These are phyloP conservation scores for Sporobolomyces phaffii DNA, from an alignment of 768 basidiomycete genomes.

Conservation along the genomic window DNA sequence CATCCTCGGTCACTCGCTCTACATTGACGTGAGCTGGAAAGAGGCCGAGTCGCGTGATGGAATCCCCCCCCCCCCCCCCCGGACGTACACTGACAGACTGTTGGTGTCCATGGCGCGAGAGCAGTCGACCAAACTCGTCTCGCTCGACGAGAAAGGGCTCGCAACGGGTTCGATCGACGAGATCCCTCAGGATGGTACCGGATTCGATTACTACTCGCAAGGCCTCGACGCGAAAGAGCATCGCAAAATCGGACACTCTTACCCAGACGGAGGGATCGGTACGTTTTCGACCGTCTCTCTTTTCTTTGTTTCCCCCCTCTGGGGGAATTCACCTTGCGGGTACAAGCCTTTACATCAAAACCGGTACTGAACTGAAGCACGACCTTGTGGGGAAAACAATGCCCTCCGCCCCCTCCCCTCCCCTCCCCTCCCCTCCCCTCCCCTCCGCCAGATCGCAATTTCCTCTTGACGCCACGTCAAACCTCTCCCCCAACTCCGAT, in stretches of 20 bases:
- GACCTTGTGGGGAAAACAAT: too few relatives aligned
- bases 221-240: too few relatives aligned
- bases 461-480: not conserved
- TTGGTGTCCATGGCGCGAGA: too few relatives aligned
- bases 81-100: too few relatives aligned
- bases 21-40: conserved; percentile 13
- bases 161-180: conserved; percentile 19
- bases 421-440: too few relatives aligned
- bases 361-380: too few relatives aligned
- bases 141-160: conserved; percentile 22
- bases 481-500: not conserved
- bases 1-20: conserved; percentile 19
- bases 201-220: conserved; percentile 8
- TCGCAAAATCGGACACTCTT: conserved; percentile 16
- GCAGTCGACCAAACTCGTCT: conserved; percentile 28
- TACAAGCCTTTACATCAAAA: too few relatives aligned
- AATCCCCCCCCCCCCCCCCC: too few relatives aligned
- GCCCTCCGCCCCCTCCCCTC: too few relatives aligned
- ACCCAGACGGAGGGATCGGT: conserved; percentile 26
- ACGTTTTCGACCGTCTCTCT: not conserved
- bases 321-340: too few relatives aligned
- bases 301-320: not conserved
- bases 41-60: not conserved
- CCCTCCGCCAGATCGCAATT: conserved; percentile 33
- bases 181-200: not conserved